These are phyloP conservation scores for Suillus subluteus DNA, from an alignment of 768 basidiomycete species.

Conservation along the genomic window DNA sequence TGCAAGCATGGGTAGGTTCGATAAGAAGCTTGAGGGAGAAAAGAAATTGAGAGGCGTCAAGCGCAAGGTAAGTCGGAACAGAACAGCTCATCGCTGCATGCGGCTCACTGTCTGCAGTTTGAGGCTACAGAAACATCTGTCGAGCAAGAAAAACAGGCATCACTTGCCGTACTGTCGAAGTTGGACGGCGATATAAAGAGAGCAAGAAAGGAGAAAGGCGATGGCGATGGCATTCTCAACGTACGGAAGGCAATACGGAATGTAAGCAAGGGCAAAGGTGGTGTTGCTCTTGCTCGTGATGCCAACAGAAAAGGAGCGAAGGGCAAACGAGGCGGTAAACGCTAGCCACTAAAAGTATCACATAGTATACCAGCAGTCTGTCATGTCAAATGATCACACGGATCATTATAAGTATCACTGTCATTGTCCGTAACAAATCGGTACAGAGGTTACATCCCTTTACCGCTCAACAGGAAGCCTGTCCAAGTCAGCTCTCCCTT, in stretches of 20 bases:
- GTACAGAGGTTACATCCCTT: background rate
- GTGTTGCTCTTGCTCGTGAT: conserved; percentile 56
- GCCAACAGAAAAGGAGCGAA: conserved; percentile 30
- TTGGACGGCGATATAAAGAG: conserved; percentile 74
- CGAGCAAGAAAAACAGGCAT: conserved; percentile 68
- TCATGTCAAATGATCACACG: background rate
- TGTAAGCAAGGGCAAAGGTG: conserved; percentile 72
- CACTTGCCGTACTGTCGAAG: conserved; percentile 75
- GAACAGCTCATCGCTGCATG: background rate
- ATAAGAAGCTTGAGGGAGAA: conserved; percentile 89
- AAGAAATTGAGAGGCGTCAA: conserved; percentile 87
- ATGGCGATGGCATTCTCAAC: conserved; percentile 65
- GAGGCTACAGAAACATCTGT: conserved; percentile 75
- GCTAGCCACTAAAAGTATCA: conserved; percentile 11
- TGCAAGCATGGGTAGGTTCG: conserved; percentile 95
- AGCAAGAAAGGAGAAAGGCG: conserved; percentile 46
- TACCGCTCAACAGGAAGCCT: conserved; percentile 31
- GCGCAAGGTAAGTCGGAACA: conserved; percentile 69
- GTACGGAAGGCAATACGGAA: conserved; percentile 85
- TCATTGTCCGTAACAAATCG: conserved; percentile 7
- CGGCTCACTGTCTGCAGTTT: conserved; percentile 56
- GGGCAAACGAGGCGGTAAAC: conserved; percentile 35
- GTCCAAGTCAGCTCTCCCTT: conserved; percentile 62
- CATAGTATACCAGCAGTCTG: background rate
- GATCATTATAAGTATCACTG: conserved; percentile 4